Base-by-base conservation (phyloP, 2,329 filamentous ascomycete genomes). In the Colletotrichum sidae region DNA sequence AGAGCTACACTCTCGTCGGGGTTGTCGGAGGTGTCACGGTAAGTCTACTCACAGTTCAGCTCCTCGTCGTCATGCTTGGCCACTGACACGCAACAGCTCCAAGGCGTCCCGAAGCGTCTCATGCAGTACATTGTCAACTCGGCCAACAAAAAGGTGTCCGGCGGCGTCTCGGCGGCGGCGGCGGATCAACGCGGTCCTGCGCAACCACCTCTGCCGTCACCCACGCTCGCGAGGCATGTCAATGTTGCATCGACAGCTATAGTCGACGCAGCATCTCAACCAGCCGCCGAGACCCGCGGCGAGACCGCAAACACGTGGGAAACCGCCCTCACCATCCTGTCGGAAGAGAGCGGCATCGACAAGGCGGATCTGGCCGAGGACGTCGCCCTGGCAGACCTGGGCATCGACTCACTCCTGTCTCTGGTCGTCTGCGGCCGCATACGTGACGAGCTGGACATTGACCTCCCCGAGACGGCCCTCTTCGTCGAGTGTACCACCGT, bases 61-160 rank as follows among this genome's bases (percentile, higher is more conserved):
- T 11, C 6, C 0, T 6, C 0, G 35, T 0, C 1, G 49, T 11
- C 0, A 11, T 0, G 2, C 11, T 52, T 11, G 9, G 35, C 17
- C 1, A 2, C 35, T 52, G 25, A 52, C 34, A 52, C 1, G 34
- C 2, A 39, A 6, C 2, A 88, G 76, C 91, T 91, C 80, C 86
- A 88, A 74, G 82, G 86, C 68, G 89, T 91, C 54, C 88, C 89
- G 33, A 88, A 89, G 71, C 85, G 86, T 69, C 81, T 89, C 33
- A 81, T 92, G 68, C 88, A 90, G 78, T 84, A 88, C 69, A 84
- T 92, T 75, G 78, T 92, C 68, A 62, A 71, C 45, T 74, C 74
- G 39, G 68, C 68, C 67, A 77, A 79, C 74, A 80, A 80, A 68
- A 80, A 83, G 72, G 76, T 79, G 10, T 49, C 45, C 1, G 77